These are phyloP conservation scores for Fusarium zealandicum DNA, from an alignment of 2,329 filamentous ascomycete genomes.

Conservation along the genomic window DNA sequence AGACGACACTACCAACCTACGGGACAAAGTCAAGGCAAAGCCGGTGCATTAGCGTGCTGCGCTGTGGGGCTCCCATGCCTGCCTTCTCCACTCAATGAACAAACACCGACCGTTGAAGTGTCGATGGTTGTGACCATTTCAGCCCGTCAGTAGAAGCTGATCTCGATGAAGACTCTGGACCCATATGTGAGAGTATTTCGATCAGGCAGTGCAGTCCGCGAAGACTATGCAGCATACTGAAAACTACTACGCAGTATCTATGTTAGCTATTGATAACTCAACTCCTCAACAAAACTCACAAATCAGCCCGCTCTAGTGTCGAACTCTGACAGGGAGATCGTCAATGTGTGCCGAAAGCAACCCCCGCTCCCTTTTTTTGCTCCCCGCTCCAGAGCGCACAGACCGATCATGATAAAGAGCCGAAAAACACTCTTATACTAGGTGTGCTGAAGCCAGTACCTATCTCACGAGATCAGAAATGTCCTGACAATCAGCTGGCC, in stretches of 20 bases:
- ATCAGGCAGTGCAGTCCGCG: neutral
- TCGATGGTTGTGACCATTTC: neutral
- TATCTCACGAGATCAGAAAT: slow-evolving; percentile 17
- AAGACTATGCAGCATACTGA: neutral
- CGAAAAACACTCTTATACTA: slow-evolving; percentile 1
- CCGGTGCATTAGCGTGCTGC: slow-evolving; percentile 38
- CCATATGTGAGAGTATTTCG: neutral
- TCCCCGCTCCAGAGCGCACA: neutral
- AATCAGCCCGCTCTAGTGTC: neutral
- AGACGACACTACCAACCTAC: slow-evolving; percentile 22
- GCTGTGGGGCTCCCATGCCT: slow-evolving; percentile 20
- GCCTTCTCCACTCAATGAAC: slow-evolving; percentile 11
- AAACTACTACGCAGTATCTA: too few species aligned
- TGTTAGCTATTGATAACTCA: neutral
- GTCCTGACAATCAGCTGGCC: slow-evolving; percentile 11
- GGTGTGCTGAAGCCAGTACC: neutral
- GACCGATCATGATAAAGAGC: slow-evolving; percentile 4
- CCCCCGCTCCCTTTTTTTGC: neutral
- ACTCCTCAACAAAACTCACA: neutral
- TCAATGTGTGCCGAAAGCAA: slow-evolving; percentile 1
- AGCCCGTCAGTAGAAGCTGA: neutral
- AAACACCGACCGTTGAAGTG: slow-evolving; percentile 11
- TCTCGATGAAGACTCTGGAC: neutral
- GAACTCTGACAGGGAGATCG: slow-evolving; percentile 5
- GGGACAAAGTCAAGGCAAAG: slow-evolving; percentile 28